Conservation (phyloP, 2,329 filamentous ascomycete species). For the Colletotrichum salicis region DNA sequence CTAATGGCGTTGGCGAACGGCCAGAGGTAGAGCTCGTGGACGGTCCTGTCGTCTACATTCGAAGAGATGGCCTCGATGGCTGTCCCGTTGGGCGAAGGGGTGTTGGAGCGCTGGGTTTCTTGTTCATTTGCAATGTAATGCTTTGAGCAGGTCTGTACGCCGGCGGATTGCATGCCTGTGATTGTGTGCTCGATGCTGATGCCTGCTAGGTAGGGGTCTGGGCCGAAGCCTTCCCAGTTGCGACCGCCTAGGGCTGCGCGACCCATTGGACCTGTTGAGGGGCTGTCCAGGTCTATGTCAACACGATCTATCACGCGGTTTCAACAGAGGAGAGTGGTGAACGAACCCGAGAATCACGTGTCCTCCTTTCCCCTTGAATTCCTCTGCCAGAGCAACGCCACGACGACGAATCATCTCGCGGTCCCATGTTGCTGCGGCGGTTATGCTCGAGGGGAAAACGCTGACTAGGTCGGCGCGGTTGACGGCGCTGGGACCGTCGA, state of each 20-base stretch:
- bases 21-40: background rate
- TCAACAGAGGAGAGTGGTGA: background rate
- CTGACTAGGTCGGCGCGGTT: background rate
- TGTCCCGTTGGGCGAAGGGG: background rate
- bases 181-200: background rate
- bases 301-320: background rate
- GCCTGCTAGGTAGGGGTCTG: background rate
- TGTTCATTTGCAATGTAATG: background rate
- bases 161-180: background rate
- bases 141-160: background rate
- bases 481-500: background rate
- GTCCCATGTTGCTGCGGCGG: conserved; percentile 78
- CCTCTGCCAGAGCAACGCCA: conserved; percentile 75
- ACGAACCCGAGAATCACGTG: background rate
- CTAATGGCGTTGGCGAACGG: background rate
- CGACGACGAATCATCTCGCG: conserved; percentile 72
- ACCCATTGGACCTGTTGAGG: background rate
- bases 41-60: background rate
- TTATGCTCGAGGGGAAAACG: conserved; percentile 77
- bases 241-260: background rate
- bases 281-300: background rate
- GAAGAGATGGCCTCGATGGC: background rate
- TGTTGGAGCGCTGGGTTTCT: background rate
- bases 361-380: conserved; percentile 75
- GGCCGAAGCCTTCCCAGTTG: background rate